phyloP scores from a whole-genome alignment of 1,139 yeast genomes.

The Yamadazyma aaseri region DNA sequence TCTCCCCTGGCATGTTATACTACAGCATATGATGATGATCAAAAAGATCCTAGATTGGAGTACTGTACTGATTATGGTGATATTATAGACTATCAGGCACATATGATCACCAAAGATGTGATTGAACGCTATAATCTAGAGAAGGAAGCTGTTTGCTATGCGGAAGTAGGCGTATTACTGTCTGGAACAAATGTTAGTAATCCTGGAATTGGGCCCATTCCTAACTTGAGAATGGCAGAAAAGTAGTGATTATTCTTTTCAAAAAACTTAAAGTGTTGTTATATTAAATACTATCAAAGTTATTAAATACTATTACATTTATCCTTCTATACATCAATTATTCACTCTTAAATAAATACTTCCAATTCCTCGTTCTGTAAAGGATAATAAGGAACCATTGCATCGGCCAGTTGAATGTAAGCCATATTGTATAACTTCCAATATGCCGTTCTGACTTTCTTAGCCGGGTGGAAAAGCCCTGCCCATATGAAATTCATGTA shows the following conservation, averaged over 20 bases:
- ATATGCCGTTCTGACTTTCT: conserved; percentile 78
- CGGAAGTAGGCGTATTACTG: too few species aligned
- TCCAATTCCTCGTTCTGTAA: conserved; percentile 42
- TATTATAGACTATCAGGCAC: conserved; percentile 51
- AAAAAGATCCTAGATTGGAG: conserved; percentile 23
- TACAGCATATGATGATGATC: conserved; percentile 21
- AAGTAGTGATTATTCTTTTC: too few species aligned
- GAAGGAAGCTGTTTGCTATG: too few species aligned
- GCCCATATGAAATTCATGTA: conserved; percentile 78
- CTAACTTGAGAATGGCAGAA: too few species aligned
- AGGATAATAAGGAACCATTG: conserved; percentile 85
- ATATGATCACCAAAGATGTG: conserved; percentile 43
- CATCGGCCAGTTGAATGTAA: conserved; percentile 71
- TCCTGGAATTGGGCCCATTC: too few species aligned
- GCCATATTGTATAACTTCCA: conserved; percentile 83
- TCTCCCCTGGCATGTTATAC: conserved; percentile 56
- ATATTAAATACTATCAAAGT: too few species aligned
- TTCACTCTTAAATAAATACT: conserved; percentile 28
- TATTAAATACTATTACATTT: too few species aligned
- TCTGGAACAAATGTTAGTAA: too few species aligned
- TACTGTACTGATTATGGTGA: conserved; percentile 30
- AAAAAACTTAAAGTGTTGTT: too few species aligned
- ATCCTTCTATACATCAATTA: too few species aligned
- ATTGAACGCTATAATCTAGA: background rate
- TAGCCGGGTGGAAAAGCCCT: conserved; percentile 92